Evolutionary conservation across 2,329 filamentous ascomycete species (phyloP).

Genomic region (Pezicula rhizophila): DNA sequence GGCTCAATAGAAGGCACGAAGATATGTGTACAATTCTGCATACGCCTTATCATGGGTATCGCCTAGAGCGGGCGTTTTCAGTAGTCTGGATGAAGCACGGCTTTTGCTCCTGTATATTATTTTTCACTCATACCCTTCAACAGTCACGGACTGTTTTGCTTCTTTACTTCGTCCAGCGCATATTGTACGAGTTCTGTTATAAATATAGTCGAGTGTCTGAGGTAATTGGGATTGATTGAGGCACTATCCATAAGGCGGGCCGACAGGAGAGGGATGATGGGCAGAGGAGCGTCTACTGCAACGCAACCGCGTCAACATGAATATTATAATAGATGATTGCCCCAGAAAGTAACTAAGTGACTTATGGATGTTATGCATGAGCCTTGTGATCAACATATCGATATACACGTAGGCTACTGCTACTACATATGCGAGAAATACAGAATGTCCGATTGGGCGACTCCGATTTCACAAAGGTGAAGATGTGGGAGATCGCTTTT

Average conservation of each 20-base stretch:
- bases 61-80: conserved; percentile 21
- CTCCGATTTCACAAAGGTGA: no score
- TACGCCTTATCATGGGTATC: conserved; percentile 15
- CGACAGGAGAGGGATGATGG: no score
- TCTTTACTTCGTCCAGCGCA: background rate
- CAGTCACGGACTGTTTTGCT: conserved; percentile 11
- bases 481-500: no score
- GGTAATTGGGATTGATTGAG: no score
- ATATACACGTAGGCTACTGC: no score
- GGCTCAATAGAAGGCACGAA: conserved; percentile 11
- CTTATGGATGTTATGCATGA: no score
- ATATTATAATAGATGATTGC: no score
- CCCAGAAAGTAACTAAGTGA: no score
- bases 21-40: conserved; percentile 20
- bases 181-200: background rate
- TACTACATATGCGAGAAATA: no score
- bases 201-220: background rate
- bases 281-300: background rate
- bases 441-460: no score
- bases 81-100: conserved; percentile 13
- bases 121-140: conserved; percentile 18
- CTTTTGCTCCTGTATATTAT: conserved; percentile 20
- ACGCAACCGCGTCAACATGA: background rate
- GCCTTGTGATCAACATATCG: no score
- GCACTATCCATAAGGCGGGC: no score